phyloP scores from a whole-genome alignment of 768 basidiomycete genomes.

The Boletus coccyginus region DNA sequence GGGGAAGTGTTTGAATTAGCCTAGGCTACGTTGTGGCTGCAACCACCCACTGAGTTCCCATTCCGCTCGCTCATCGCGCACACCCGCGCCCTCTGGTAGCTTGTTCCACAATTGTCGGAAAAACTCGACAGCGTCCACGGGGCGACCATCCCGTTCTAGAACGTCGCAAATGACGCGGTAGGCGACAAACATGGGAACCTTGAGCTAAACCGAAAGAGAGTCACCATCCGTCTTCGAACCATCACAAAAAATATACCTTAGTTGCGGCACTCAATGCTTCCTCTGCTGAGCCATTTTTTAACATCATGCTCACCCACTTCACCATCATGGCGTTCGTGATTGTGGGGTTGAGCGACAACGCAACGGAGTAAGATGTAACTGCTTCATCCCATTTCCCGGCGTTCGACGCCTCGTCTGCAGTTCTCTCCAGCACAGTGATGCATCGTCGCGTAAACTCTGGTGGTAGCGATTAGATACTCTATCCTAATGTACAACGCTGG shows the following conservation, averaged over 20 bases:
- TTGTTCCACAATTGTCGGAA: background rate
- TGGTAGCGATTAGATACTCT: background rate
- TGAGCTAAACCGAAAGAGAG: background rate
- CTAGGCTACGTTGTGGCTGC: background rate
- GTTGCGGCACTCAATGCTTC: background rate
- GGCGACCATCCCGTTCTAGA: background rate
- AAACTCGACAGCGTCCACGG: background rate
- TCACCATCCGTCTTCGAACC: background rate
- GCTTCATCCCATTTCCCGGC: background rate
- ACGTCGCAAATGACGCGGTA: background rate
- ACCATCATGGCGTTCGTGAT: background rate
- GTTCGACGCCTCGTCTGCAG: background rate
- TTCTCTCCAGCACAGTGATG: background rate
- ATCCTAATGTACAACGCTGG: rapidly evolving
- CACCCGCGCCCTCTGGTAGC: background rate
- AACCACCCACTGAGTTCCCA: background rate
- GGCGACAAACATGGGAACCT: background rate
- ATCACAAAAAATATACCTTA: background rate
- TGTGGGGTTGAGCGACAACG: background rate
- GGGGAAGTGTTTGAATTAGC: background rate
- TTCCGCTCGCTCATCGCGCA: background rate
- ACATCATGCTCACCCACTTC: background rate
- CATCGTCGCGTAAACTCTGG: constrained; percentile 1
- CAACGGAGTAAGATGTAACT: background rate
- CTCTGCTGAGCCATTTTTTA: background rate